Evolutionary conservation across 2,329 filamentous ascomycete species (phyloP).

Genomic region (Talaromyces sp.): DNA sequence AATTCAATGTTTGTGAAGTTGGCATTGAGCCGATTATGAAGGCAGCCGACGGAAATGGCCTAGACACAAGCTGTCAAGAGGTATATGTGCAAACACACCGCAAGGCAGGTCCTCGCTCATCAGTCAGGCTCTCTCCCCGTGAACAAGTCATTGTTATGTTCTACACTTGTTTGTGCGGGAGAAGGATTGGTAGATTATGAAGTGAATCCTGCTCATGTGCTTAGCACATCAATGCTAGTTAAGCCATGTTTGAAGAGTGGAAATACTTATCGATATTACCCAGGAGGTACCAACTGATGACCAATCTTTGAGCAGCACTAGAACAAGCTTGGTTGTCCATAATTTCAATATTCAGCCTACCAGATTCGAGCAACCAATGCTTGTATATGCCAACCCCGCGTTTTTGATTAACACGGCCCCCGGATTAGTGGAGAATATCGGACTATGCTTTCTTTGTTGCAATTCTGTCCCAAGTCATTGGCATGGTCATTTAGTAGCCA

Average conservation of each 20-base stretch:
- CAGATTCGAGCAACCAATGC: background rate
- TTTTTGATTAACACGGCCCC: background rate
- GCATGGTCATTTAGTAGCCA: background rate
- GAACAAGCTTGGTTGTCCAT: constrained; percentile 2
- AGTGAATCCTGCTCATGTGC: background rate
- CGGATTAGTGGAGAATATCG: background rate
- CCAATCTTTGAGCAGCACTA: background rate
- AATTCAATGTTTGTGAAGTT: background rate
- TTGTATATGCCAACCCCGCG: background rate
- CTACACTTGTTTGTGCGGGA: background rate
- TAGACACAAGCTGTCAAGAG: background rate
- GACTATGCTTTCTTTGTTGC: background rate
- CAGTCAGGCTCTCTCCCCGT: background rate
- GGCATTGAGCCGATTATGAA: background rate
- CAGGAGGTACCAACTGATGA: background rate
- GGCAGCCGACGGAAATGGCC: background rate
- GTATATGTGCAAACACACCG: background rate
- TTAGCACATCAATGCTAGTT: background rate
- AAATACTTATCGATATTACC: background rate
- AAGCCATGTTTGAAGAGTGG: background rate
- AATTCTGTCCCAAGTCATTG: background rate
- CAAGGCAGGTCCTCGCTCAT: background rate
- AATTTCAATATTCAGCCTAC: background rate
- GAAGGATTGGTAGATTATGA: background rate
- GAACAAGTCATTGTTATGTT: background rate